Percentiles rank a stretch among this genome's conserved stretches.
These are phyloP conservation scores for Hyaloscypha bicolor DNA, from an alignment of 495 filamentous ascomycete species.

Conservation along the genomic window DNA sequence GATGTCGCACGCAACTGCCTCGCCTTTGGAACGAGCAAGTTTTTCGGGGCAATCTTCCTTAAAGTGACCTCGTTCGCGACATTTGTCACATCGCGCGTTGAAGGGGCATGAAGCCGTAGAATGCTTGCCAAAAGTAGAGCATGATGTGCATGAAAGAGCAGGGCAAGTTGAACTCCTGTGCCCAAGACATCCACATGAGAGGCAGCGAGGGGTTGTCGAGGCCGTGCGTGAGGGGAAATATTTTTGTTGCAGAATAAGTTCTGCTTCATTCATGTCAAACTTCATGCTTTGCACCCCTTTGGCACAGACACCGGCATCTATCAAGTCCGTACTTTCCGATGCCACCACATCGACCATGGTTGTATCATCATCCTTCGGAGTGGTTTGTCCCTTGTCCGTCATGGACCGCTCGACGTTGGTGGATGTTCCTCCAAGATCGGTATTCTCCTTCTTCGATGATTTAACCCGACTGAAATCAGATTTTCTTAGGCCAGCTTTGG, in stretches of 20 bases:
- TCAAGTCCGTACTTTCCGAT: background rate
- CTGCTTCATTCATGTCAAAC: conserved; percentile 7
- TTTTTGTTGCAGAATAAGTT: conserved; percentile 19
- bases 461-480: no score
- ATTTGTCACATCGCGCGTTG: conserved; percentile 29
- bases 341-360: background rate
- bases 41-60: conserved; percentile 29
- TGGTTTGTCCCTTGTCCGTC: no score
- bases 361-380: background rate
- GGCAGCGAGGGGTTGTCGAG: conserved; percentile 15
- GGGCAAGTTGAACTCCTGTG: conserved; percentile 28
- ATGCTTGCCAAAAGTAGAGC: conserved; percentile 20
- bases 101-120: conserved; percentile 22
- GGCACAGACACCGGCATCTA: background rate
- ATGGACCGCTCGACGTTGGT: no score
- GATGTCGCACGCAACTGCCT: conserved; percentile 23
- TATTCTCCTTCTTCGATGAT: no score
- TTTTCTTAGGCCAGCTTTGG: background rate
- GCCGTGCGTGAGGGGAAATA: conserved; percentile 24
- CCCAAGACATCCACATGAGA: conserved; percentile 23
- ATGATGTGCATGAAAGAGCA: conserved; percentile 19
- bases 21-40: conserved; percentile 15
- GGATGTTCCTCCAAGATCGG: no score
- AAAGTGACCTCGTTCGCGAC: conserved; percentile 27
- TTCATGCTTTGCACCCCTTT: background rate